Conservation (phyloP, 257 asterid genomes). For the Solanum clarkiae region DNA sequence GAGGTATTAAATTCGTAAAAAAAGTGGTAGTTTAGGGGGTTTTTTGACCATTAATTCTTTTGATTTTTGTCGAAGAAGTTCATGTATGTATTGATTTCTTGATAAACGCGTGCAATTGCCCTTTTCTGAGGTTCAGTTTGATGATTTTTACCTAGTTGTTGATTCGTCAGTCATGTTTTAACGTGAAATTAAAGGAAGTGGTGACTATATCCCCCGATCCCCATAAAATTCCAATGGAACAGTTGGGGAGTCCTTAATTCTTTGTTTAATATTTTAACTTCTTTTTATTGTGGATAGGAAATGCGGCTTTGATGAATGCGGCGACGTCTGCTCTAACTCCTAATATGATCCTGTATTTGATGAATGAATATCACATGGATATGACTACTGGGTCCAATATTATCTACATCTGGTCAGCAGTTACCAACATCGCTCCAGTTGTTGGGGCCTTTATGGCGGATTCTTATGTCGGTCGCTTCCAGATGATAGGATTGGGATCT, state of each 20-base stretch:
- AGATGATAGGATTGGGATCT: conserved; percentile 50
- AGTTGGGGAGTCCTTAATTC: neutral
- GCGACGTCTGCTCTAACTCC: conserved; percentile 47
- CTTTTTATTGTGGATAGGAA: conserved; percentile 13
- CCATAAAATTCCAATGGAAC: neutral
- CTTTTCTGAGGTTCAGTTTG: neutral
- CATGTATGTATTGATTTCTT: neutral
- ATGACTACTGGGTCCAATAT: conserved; percentile 41
- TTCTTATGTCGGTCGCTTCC: conserved; percentile 47
- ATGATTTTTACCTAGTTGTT: neutral
- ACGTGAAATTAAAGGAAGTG: too few relatives aligned
- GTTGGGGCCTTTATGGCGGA: conserved; percentile 56
- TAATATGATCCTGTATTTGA: conserved; percentile 53
- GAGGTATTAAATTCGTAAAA: neutral
- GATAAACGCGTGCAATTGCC: neutral
- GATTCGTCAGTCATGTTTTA: neutral
- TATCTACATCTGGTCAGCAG: conserved; percentile 52
- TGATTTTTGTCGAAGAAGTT: neutral
- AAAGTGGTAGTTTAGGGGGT: neutral
- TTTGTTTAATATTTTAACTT: neutral
- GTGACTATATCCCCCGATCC: neutral
- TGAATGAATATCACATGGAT: conserved; percentile 40
- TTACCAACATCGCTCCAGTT: conserved; percentile 42
- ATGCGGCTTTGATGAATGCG: conserved; percentile 45
- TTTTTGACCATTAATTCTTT: neutral